phyloP scores from a whole-genome alignment of 1,284 basidiomycete genomes.

The Trichosporon sp. region DNA sequence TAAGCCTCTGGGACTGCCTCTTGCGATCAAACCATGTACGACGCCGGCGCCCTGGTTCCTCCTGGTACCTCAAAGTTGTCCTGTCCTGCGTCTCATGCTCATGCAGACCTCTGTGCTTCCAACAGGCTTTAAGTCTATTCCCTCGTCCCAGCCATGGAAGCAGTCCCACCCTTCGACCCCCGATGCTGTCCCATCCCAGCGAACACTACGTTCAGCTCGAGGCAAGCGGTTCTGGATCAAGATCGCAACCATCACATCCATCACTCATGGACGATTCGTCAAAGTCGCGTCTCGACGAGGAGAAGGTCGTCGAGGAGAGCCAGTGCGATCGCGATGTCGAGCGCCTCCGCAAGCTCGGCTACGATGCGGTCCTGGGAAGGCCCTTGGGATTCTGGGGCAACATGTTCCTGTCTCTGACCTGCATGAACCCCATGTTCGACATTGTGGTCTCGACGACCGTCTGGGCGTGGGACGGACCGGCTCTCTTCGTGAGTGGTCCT shows the following conservation, averaged over 20 bases:
- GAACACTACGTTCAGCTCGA: neutral
- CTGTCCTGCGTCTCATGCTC: no score
- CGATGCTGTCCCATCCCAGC: neutral
- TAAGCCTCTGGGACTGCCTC: no score
- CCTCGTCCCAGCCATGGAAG: neutral
- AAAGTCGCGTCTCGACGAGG: neutral
- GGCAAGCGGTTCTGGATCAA: neutral
- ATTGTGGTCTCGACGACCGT: neutral
- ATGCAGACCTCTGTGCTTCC: neutral
- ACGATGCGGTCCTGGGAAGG: constrained; percentile 40
- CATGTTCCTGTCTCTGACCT: constrained; percentile 17
- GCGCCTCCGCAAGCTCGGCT: constrained; percentile 38
- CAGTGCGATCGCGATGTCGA: constrained; percentile 29
- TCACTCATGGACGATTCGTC: neutral
- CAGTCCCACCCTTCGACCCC: neutral
- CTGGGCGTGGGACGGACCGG: neutral
- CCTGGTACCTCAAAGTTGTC: neutral
- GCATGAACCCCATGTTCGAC: constrained; percentile 1
- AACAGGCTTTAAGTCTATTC: neutral
- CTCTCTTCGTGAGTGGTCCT: constrained; percentile 13
- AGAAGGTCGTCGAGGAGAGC: constrained; percentile 16
- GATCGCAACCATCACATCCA: neutral
- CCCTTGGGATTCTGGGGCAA: constrained; percentile 46
- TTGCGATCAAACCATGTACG: no score
- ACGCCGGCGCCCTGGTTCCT: neutral